These are phyloP conservation scores for Neofusicoccum kwambonambiense DNA, from an alignment of 2,329 filamentous ascomycete genomes.

Conservation along the genomic window DNA sequence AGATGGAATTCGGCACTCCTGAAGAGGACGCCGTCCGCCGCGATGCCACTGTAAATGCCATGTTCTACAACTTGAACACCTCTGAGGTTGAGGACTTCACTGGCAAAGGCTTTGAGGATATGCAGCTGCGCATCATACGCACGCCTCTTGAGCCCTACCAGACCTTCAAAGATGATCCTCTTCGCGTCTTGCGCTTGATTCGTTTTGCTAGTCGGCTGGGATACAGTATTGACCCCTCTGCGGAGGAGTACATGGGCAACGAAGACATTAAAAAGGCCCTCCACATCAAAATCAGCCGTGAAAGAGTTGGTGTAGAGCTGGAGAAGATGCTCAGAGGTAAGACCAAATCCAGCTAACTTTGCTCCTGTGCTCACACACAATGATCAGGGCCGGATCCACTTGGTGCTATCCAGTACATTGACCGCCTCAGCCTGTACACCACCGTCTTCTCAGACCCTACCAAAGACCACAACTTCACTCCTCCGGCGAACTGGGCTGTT, in stretches of 20 bases:
- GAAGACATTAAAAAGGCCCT: constrained; percentile 75
- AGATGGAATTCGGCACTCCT: constrained; percentile 91
- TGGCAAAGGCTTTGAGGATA: constrained; percentile 68
- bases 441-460: constrained; percentile 72
- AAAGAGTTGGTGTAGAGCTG: constrained; percentile 81
- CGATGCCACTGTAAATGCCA: constrained; percentile 90
- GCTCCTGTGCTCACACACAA: constrained; percentile 22
- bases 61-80: constrained; percentile 92
- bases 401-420: constrained; percentile 62
- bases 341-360: constrained; percentile 37
- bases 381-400: constrained; percentile 55
- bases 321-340: constrained; percentile 77
- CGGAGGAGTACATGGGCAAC: constrained; percentile 73
- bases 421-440: constrained; percentile 66
- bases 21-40: constrained; percentile 85
- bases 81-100: constrained; percentile 82
- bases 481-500: constrained; percentile 61
- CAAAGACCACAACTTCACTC: constrained; percentile 50
- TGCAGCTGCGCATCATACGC: constrained; percentile 69
- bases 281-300: constrained; percentile 85
- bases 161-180: constrained; percentile 91
- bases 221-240: constrained; percentile 72
- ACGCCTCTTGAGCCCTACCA: constrained; percentile 86
- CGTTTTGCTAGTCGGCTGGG: constrained; percentile 83
- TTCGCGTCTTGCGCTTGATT: constrained; percentile 81